Evolutionary conservation across 208 protist genomes (phyloP).

Genomic region (Wallacemonas sp.): DNA sequence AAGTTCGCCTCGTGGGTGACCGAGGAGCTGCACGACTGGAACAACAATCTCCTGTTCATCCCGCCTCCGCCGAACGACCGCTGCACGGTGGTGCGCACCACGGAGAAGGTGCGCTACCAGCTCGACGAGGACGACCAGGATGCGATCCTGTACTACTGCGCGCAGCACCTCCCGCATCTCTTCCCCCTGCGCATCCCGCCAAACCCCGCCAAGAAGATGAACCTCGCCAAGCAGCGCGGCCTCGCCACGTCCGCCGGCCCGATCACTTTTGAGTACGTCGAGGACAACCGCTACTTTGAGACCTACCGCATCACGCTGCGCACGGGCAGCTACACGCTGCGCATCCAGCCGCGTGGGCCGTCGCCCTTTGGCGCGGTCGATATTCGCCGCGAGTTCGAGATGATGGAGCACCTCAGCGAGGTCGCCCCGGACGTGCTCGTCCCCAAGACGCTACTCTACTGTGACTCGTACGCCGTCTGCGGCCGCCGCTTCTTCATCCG

Average conservation of each 20-base stretch:
- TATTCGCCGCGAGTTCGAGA: slow-evolving; percentile 70
- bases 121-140: slow-evolving; percentile 72
- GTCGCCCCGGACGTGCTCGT: slow-evolving; percentile 44
- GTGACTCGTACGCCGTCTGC: slow-evolving; percentile 66
- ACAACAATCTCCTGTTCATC: slow-evolving; percentile 73
- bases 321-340: slow-evolving; percentile 73
- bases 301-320: slow-evolving; percentile 74
- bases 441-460: slow-evolving; percentile 64
- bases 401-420: slow-evolving; percentile 63
- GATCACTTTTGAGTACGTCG: slow-evolving; percentile 67
- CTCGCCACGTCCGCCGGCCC: slow-evolving; percentile 67
- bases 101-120: slow-evolving; percentile 44
- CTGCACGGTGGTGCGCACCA: slow-evolving; percentile 31
- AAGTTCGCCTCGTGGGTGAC: slow-evolving; percentile 64
- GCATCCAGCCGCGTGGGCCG: slow-evolving; percentile 67
- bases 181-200: slow-evolving; percentile 57
- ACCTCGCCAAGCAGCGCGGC: slow-evolving; percentile 47
- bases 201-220: slow-evolving; percentile 28
- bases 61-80: slow-evolving; percentile 54
- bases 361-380: slow-evolving; percentile 51
- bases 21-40: slow-evolving; percentile 73
- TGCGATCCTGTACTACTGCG: slow-evolving; percentile 77
- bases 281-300: slow-evolving; percentile 58
- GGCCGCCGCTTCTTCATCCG: slow-evolving; percentile 72
- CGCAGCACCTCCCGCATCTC: slow-evolving; percentile 69